Evolutionary conservation across 2,329 filamentous ascomycete genomes (phyloP), one percentile per base, ranked within the genome.

Genomic region (Trichothecium sympodiale): DNA sequence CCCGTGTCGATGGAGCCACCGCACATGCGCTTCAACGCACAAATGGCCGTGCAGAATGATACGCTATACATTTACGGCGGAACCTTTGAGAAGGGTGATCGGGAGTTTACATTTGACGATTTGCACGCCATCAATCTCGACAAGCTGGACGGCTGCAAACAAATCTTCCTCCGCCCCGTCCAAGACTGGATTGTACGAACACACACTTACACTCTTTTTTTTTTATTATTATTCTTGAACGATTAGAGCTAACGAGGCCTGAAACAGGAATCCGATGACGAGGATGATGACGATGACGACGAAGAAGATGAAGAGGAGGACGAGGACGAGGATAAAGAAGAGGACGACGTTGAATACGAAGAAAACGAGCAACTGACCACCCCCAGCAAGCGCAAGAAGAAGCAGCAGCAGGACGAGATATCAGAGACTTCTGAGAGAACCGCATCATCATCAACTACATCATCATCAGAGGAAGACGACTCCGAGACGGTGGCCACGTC

Each of bases 81-180:
- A 14, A 98, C 89, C 0, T 95, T 83, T 49, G 91, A 98, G 54
- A 91, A 94, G 54, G 89, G 85, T 14, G 91, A 98, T 50, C 74
- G 85, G 16, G 91, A 98, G 57, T 94, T 83, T 50, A 96, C 88
- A 0, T 94, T 96, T 57, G 88, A 95, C 47, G 91, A 98, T 50
- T 68, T 98, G 58, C 93, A 93, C 60, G 80, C 86, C 3, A 78
- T 96, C 40, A 87, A 98, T 50, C 67, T 98, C n/a, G 88, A 82
- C 40, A 95, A 94, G 58, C 69, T 98, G 41, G 87, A 96, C 47
- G 91, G 91, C 4, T 89, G 91, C 44, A 89, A 87, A 54, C 83
- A 95, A 59, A 74, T 96, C 33, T 96, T 89, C 64, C 83, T 71
- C 54, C 72, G 85, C 36, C 83, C 93, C 46, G 78, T 88, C 13